A percentile compares a stretch with the other conserved stretches of the same genome.
These are phyloP conservation scores for Cryptococcus sp. DNA, from an alignment of 1,284 basidiomycete genomes.

Conservation along the genomic window DNA sequence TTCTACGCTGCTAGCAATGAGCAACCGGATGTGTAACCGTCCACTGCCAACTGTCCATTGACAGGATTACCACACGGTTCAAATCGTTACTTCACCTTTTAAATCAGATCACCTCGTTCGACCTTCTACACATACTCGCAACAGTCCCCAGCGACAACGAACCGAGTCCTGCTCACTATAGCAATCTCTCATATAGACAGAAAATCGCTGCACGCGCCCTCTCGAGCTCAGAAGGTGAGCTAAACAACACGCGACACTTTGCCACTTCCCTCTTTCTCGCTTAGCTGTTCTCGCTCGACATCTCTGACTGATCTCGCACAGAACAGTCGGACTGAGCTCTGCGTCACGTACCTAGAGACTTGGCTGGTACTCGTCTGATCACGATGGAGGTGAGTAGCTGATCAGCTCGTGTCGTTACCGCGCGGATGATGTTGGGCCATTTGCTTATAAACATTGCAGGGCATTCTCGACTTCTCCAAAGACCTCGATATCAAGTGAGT, in stretches of 20 bases:
- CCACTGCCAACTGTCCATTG: too few relatives aligned
- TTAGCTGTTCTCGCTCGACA: background rate
- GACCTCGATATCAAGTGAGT: slow-evolving; percentile 71
- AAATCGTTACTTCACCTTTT: slow-evolving; percentile 2
- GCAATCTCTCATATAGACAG: background rate
- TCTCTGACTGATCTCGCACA: background rate
- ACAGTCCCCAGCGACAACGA: background rate
- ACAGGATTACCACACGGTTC: background rate
- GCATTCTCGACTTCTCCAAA: slow-evolving; percentile 79
- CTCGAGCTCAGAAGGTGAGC: slow-evolving; percentile 5
- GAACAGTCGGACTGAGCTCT: background rate
- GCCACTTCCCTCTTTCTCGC: slow-evolving; percentile 2
- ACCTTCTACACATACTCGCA: background rate
- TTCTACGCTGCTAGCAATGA: background rate
- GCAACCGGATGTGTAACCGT: background rate
- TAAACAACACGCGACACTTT: slow-evolving; percentile 5
- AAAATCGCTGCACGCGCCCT: background rate
- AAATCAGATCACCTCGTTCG: background rate
- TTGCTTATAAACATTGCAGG: slow-evolving; percentile 54
- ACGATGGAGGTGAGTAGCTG: slow-evolving; percentile 43
- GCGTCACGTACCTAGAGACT: background rate
- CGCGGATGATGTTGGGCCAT: slow-evolving; percentile 4
- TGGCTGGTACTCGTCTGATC: slow-evolving; percentile 5
- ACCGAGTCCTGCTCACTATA: too few relatives aligned
- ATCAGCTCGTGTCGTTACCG: background rate